Evolutionary conservation across 768 basidiomycete species (phyloP), one percentile per base, ranked within the genome.

Genomic region (Mycena amicta): DNA sequence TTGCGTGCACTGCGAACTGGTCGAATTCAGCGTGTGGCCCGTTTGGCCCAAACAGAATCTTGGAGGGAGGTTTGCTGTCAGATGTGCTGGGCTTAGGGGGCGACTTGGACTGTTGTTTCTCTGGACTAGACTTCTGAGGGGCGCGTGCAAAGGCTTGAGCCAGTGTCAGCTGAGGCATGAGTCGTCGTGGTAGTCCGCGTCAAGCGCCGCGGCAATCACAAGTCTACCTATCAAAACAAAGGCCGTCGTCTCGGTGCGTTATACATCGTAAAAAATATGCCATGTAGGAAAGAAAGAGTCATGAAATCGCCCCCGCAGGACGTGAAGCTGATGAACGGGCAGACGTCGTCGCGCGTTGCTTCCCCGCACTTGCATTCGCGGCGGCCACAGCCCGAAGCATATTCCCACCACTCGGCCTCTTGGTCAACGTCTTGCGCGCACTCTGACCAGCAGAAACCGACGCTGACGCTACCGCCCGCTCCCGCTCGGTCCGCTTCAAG

Each of bases 401-500:
- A 46, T 64, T 64, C n/a, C 58, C 62, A 30, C 59, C 60, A 53
- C 62, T 64, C 0, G 58, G 62, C 13, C 62, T 57, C 30, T 60
- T 64, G 49, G 59, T 60, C 20, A 64, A 43, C 22, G 59, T 60
- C 25, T 56, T 46, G 23, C 55, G 56, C 12, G 49, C 53, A 2
- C 41, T 54, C 2, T 33, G 23, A 37, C 43, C 29, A 25, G 47
- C 8, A 26, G 47, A 45, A 8, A n/a, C 47, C 26, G 47, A 28
- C 49, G 45, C 55, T 50, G 43, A 23, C 16, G 50, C 61, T 13
- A 50, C 62, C 5, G 46, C 54, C 31, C 70, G 62, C 37, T 77
- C 78, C 25, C 76, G 71, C 28, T 85, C 84, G 4, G 59, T 71
- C 50, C 83, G 78, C 67, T 88, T 89, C 41, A 93, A 68, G 72